Conservation (phyloP, 176 grass and related monocot genomes). For the Oryza meridionalis region DNA sequence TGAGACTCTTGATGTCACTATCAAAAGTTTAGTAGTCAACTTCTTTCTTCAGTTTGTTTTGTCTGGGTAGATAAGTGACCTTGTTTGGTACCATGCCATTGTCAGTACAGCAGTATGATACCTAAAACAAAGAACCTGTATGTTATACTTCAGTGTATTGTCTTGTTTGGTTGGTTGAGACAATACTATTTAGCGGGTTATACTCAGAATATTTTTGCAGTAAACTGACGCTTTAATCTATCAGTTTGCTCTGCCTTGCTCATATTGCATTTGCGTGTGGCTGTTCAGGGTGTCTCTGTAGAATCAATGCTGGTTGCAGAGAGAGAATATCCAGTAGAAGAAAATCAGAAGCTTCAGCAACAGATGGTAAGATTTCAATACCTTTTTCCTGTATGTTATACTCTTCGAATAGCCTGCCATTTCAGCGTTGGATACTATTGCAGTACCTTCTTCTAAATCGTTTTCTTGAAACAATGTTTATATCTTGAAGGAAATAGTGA, state of each 20-base stretch:
- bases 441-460: background rate
- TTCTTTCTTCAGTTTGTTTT: background rate
- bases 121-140: background rate
- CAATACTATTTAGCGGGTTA: background rate
- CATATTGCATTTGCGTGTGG: background rate
- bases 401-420: background rate
- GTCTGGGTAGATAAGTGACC: background rate
- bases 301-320: conserved; percentile 45
- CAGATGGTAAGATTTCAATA: conserved; percentile 52
- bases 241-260: background rate
- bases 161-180: background rate
- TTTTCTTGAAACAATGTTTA: background rate
- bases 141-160: background rate
- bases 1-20: background rate
- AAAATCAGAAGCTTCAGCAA: conserved; percentile 53
- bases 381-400: background rate
- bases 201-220: background rate
- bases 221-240: background rate
- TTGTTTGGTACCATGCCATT: background rate
- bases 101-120: background rate
- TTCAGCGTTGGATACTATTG: background rate
- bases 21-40: background rate
- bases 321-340: conserved; percentile 42
- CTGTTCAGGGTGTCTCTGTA: conserved; percentile 45
- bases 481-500: background rate